Percentiles rank a stretch among this genome's conserved stretches.
These are phyloP conservation scores for Balamuthia mandrillaris DNA, from an alignment of 208 protist species.

Conservation along the genomic window DNA sequence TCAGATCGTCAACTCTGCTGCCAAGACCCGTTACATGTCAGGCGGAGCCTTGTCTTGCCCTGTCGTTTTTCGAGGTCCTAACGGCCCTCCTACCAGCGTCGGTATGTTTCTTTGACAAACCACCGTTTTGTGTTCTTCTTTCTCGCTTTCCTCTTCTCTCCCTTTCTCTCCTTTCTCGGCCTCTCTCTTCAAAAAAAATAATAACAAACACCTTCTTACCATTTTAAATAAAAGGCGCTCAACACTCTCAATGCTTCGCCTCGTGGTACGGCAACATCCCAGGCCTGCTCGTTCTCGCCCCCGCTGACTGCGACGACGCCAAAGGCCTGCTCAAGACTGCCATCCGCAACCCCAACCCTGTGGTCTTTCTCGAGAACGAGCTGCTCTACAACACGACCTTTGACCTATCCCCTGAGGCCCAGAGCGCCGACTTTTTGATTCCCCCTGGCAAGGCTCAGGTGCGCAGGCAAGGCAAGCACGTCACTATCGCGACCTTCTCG, in stretches of 20 bases:
- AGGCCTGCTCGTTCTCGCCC: slow-evolving; percentile 90
- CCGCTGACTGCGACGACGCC: slow-evolving; percentile 87
- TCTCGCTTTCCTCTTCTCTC: no score
- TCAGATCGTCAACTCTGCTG: slow-evolving; percentile 94
- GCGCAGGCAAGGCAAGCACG: slow-evolving; percentile 81
- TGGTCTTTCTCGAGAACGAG: slow-evolving; percentile 96
- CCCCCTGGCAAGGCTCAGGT: slow-evolving; percentile 96
- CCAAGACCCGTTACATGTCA: slow-evolving; percentile 96
- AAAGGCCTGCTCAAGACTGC: slow-evolving; percentile 83
- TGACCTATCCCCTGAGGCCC: slow-evolving; percentile 71
- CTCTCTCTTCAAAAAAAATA: no score
- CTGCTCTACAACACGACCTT: slow-evolving; percentile 93
- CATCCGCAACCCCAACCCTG: slow-evolving; percentile 93
- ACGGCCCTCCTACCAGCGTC: slow-evolving; percentile 91
- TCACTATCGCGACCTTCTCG: slow-evolving; percentile 91
- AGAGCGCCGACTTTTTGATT: slow-evolving; percentile 89
- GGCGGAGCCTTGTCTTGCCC: slow-evolving; percentile 71
- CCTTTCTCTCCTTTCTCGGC: no score
- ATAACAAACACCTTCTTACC: no score
- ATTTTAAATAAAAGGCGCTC: no score
- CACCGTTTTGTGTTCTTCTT: no score
- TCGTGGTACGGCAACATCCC: slow-evolving; percentile 90
- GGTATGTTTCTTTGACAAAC: no score
- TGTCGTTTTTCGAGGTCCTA: slow-evolving; percentile 97
- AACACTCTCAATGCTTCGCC: slow-evolving; percentile 97